Base-by-base conservation (phyloP, 352 stramenopile genomes). In the Pythium utonaiense region DNA sequence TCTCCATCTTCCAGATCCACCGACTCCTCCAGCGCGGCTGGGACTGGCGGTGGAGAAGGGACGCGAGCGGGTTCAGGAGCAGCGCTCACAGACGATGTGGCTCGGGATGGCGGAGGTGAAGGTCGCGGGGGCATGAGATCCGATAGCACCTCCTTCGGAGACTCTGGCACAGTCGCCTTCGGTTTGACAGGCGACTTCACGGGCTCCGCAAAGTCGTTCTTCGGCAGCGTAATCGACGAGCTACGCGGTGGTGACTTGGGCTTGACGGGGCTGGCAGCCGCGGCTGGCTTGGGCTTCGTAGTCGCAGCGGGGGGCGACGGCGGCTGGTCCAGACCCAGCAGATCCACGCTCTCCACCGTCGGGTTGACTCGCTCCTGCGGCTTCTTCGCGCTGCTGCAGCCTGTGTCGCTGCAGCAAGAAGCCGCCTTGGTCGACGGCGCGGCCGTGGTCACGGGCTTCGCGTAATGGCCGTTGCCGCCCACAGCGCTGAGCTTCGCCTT, bases 241-340 rank as follows among this genome's bases (percentile, higher is more conserved):
- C 50, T 53, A 56, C 44, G 69, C 33, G 61, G 63, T 1, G 58
- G 60, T n/a, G 64, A 64, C 28, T 48, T 62, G 6, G 61, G 28
- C 3, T 54, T 53, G 4, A 47, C 30, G 3, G 47, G 60, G 33
- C 51, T 71, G 42, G 53, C 40, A 6, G 21, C 27, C 33, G 59
- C 38, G 27, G 24, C 38, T n/a, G 38, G 53, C 22, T 51, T 47
- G 22, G 13, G 54, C 22, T 51, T 47, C 22, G 17, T 41, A 1
- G 24, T 30, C 10, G 48, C 3, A 8, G 27, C 30, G 6, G 67
- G 28, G 4, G 62, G 48, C 41, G 54, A 57, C n/a, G 57, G 33
- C 7, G 63, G 36, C 17, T 82, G 73, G 38, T 81, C 60, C 12
- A 83, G 47, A 9, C 72, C 71, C 13, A 86, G 65, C 24, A 89